Percentiles rank a stretch among this genome's conserved stretches.
Conservation (phyloP, 148 eudicot genomes). For the Vaccinium macrocarpon region DNA sequence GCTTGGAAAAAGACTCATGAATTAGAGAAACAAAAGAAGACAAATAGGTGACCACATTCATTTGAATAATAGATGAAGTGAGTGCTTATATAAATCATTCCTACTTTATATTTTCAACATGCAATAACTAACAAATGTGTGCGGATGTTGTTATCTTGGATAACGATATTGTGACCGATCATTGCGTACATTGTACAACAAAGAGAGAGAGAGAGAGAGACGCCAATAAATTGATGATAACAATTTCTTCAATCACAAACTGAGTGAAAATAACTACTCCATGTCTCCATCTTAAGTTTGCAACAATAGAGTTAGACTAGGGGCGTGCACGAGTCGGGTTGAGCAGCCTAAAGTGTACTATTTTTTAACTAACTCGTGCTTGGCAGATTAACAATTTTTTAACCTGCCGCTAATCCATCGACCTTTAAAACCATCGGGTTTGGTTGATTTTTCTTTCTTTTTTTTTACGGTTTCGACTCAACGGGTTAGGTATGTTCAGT, state of each 20-base stretch:
- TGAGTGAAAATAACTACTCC: background rate
- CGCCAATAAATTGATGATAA: background rate
- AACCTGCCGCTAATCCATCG: too few species aligned
- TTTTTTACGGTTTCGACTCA: too few species aligned
- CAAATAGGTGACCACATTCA: background rate
- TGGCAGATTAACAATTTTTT: too few species aligned
- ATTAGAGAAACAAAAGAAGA: background rate
- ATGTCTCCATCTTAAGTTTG: background rate
- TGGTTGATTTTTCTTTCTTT: too few species aligned
- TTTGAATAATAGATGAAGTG: slow-evolving; percentile 17
- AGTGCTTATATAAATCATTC: slow-evolving; percentile 21
- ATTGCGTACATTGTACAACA: slow-evolving; percentile 22
- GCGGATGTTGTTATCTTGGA: background rate
- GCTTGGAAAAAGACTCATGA: slow-evolving; percentile 26
- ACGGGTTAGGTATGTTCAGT: too few species aligned
- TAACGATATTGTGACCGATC: slow-evolving; percentile 16
- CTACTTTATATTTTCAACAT: slow-evolving; percentile 23
- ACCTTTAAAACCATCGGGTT: too few species aligned
- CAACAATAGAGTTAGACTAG: background rate
- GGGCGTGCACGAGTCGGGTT: too few species aligned
- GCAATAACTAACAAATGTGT: slow-evolving; percentile 8
- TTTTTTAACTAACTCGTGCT: too few species aligned
- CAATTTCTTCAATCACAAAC: background rate
- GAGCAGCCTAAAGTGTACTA: too few species aligned
- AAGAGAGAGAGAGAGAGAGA: background rate